Evolutionary conservation across 345 rosid genomes (phyloP).

Genomic region (Trapa incisa): DNA sequence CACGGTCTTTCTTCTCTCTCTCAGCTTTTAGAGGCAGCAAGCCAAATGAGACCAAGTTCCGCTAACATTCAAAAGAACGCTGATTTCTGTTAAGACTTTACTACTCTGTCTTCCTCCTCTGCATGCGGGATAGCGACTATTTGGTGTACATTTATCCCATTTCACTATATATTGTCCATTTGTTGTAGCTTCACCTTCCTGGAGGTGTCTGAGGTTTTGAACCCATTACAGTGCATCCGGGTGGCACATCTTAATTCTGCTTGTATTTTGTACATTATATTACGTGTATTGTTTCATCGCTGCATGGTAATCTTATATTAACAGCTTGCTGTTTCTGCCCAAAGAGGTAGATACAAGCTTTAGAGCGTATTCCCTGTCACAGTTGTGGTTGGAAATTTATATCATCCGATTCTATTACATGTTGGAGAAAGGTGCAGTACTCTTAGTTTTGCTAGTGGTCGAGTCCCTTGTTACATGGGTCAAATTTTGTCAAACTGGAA

Average conservation of each 20-base stretch:
- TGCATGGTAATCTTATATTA: no score
- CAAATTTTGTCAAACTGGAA: no score
- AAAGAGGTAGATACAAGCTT: no score
- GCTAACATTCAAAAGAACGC: constrained; percentile 10
- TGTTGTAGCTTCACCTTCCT: not conserved
- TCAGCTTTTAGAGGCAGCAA: constrained; percentile 58
- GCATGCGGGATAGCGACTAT: not conserved
- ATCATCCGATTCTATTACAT: no score
- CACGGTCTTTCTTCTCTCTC: constrained; percentile 68
- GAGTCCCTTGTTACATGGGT: no score
- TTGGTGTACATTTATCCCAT: not conserved
- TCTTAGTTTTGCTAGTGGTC: no score
- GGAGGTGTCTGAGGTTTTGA: not conserved
- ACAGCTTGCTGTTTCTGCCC: no score
- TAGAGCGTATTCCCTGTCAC: no score
- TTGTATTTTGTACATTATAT: not conserved
- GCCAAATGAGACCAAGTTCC: constrained; percentile 40
- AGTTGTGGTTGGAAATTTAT: no score
- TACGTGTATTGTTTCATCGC: not conserved
- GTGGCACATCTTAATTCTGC: not conserved
- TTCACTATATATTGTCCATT: not conserved
- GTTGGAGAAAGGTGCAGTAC: no score
- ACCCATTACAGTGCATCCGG: not conserved
- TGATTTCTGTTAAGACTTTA: not conserved
- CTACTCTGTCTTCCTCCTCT: not conserved